A percentile compares a stretch with the other conserved stretches of the same genome.
These are phyloP conservation scores for Cladosporium sp. DNA, from an alignment of 2,329 filamentous ascomycete species.

Conservation along the genomic window DNA sequence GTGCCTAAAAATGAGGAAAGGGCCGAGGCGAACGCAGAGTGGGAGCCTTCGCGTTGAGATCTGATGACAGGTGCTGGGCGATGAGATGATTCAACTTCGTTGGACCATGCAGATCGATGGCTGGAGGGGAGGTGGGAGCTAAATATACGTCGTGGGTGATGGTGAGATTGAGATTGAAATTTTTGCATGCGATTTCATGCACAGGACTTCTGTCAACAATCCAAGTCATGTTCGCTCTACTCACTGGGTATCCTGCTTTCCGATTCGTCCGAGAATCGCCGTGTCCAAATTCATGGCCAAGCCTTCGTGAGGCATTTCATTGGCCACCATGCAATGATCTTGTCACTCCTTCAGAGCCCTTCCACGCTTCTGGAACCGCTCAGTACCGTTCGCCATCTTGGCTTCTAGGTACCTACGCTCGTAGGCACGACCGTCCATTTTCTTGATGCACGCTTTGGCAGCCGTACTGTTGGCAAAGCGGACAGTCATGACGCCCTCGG, in stretches of 20 bases:
- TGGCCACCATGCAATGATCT: background rate
- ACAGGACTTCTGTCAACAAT: too few species aligned
- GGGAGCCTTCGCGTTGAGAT: background rate
- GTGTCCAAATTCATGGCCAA: background rate
- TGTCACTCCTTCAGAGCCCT: background rate
- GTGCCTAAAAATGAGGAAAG: background rate
- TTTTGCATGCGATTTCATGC: too few species aligned
- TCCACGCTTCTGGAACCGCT: slow-evolving; percentile 9
- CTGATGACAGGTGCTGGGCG: background rate
- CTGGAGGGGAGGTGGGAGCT: too few species aligned
- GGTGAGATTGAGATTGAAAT: too few species aligned
- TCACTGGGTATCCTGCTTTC: background rate
- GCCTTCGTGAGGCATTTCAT: background rate
- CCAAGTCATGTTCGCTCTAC: background rate
- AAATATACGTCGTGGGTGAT: too few species aligned
- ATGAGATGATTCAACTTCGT: background rate
- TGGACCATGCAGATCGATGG: background rate
- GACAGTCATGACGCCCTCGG: slow-evolving; percentile 78
- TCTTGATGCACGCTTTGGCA: slow-evolving; percentile 64
- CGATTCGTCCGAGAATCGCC: background rate
- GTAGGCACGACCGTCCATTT: slow-evolving; percentile 77
- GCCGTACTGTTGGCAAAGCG: slow-evolving; percentile 69
- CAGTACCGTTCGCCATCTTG: slow-evolving; percentile 8
- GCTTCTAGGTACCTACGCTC: slow-evolving; percentile 34
- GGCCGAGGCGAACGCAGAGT: background rate